Evolutionary conservation across 208 protist genomes (phyloP), one percentile per base, ranked within the genome.

Genomic region (Leishmania guyanensis): DNA sequence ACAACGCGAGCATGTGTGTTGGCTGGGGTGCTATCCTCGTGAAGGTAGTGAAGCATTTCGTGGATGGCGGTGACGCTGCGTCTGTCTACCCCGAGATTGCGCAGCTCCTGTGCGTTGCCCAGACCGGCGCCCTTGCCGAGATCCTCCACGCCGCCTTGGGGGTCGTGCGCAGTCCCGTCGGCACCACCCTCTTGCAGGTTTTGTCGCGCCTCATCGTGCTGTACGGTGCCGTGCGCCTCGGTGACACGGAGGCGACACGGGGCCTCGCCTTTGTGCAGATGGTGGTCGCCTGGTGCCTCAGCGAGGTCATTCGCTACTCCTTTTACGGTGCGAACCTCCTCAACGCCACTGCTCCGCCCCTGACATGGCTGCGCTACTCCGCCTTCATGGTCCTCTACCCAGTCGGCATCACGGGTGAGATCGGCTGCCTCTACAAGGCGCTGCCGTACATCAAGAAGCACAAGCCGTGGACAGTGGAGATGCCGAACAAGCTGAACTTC

Each of bases 361-460:
- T 98, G 71, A 93, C 92, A 36, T 98, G 94, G 94, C 85, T 97
- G 77, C 91, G 96, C 46, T 98, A 98, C 87, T 94, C 94, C 16
- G 90, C 89, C 48, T 98, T 98, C 73, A 94, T 92, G 82, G 85
- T 98, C 12, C 89, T 98, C 33, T 98, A 98, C 88, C 94, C 95
- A 17, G 78, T 97, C 74, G 96, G 96, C 77, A 97, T 98, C 79
- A 92, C 85, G 1, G 93, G 93, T 10, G 96, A 98, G 88, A 91
- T 98, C 60, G 90, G 82, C n/a, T 92, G 88, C 79, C 83, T 97
- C 0, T 91, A 92, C 82, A 91, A 93, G 69, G 92, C 93, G 17
- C 86, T 97, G 26, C 89, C 89, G 60, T 95, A 88, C 73, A 89
- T 95, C 58, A 79, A 87, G 78, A 82, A 78, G 76, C 77, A 94